Evolutionary conservation across 768 basidiomycete genomes (phyloP).

Genomic region (Boletus tomentosulus): DNA sequence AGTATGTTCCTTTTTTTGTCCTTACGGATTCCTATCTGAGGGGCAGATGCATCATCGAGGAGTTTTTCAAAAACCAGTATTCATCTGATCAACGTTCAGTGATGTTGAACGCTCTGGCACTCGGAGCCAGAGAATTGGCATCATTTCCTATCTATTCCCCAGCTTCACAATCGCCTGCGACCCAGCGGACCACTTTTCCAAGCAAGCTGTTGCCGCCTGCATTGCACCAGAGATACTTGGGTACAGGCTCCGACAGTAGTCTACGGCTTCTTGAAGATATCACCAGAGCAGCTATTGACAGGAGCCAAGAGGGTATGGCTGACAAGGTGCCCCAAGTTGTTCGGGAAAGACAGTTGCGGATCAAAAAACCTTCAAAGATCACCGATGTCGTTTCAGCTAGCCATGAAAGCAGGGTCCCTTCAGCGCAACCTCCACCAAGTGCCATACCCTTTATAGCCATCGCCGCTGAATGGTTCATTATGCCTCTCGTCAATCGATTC

Average conservation of each 20-base stretch:
- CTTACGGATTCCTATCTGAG: neutral
- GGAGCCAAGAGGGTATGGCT: conserved; percentile 48
- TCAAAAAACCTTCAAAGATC: conserved; percentile 48
- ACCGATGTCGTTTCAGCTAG: conserved; percentile 35
- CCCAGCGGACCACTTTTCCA: conserved; percentile 56
- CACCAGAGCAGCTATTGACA: conserved; percentile 58
- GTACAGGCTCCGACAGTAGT: conserved; percentile 35
- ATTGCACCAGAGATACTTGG: conserved; percentile 67
- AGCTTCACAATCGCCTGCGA: conserved; percentile 29
- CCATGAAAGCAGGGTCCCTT: conserved; percentile 14
- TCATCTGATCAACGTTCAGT: conserved; percentile 80
- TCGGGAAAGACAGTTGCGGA: conserved; percentile 71
- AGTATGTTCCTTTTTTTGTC: conserved; percentile 49
- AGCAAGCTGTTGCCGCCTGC: conserved; percentile 72
- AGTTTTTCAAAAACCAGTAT: conserved; percentile 93
- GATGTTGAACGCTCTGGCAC: conserved; percentile 81
- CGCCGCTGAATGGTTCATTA: conserved; percentile 84
- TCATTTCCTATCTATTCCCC: conserved; percentile 35
- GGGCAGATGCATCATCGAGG: conserved; percentile 74
- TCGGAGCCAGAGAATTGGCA: conserved; percentile 83
- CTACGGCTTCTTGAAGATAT: conserved; percentile 65
- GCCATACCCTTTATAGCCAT: conserved; percentile 55
- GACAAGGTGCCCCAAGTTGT: conserved; percentile 57
- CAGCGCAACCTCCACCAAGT: conserved; percentile 3
- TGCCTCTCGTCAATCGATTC: conserved; percentile 89